Conservation (phyloP, 2,329 filamentous ascomycete species). For the Aspergillus calidoustus region DNA sequence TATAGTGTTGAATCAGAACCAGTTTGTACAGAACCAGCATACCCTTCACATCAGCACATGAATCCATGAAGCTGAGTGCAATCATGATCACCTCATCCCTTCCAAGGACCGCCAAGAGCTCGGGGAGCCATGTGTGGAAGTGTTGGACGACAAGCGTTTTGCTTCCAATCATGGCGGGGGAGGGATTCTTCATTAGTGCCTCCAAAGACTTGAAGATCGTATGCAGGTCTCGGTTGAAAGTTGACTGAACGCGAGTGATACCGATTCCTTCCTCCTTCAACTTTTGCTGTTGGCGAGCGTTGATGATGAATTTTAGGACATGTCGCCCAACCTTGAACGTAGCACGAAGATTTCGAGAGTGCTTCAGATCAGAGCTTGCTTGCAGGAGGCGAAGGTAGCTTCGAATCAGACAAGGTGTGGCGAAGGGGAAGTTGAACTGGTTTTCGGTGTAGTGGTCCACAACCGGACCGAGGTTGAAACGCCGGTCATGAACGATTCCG, state of each 20-base stretch:
- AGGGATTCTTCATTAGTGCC: conserved; percentile 82
- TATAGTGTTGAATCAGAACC: conserved; percentile 89
- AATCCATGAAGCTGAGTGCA: conserved; percentile 91
- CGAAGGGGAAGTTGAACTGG: conserved; percentile 91
- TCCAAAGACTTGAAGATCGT: conserved; percentile 90
- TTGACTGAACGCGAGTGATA: conserved; percentile 71
- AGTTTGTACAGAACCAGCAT: conserved; percentile 92
- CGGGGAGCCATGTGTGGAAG: conserved; percentile 96
- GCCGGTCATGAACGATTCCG: conserved; percentile 89
- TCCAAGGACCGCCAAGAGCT: conserved; percentile 75
- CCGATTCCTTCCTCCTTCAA: conserved; percentile 87
- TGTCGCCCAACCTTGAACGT: conserved; percentile 95
- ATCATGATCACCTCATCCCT: conserved; percentile 88
- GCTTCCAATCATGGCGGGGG: conserved; percentile 85
- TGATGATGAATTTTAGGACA: conserved; percentile 92
- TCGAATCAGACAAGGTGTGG: conserved; percentile 82
- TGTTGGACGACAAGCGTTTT: conserved; percentile 96
- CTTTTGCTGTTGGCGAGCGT: conserved; percentile 82
- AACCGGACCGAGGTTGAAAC: conserved; percentile 87
- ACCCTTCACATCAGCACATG: conserved; percentile 83
- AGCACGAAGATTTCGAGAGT: conserved; percentile 80
- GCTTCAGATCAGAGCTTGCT: conserved; percentile 80
- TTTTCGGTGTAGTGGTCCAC: conserved; percentile 90
- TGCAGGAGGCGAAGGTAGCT: conserved; percentile 84
- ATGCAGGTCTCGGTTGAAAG: conserved; percentile 82